Evolutionary conservation across 208 protist genomes (phyloP).

Genomic region (Herpetomonas muscarum): DNA sequence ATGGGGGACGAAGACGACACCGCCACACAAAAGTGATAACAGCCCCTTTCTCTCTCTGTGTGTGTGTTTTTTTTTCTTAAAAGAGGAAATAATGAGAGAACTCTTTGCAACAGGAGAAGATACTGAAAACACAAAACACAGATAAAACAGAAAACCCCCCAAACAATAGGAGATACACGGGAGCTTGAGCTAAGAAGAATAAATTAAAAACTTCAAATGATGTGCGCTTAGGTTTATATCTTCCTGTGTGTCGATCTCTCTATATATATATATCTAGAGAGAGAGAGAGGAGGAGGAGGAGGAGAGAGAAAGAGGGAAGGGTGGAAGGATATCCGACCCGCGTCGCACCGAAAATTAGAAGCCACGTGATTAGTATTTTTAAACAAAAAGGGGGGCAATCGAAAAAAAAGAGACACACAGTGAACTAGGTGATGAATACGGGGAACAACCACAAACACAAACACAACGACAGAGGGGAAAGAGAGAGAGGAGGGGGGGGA

Average conservation of each 20-base stretch:
- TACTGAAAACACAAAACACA: too few relatives aligned
- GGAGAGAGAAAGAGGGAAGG: background rate
- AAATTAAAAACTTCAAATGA: too few relatives aligned
- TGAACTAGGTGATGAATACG: conserved; percentile 14
- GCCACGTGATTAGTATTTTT: background rate
- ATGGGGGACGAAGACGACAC: too few relatives aligned
- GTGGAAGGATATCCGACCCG: conserved; percentile 9
- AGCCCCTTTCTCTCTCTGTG: too few relatives aligned
- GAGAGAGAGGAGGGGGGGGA: background rate
- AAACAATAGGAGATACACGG: too few relatives aligned
- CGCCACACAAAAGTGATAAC: too few relatives aligned
- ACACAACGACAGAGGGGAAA: conserved; percentile 6
- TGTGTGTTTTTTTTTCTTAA: too few relatives aligned
- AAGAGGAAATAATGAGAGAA: too few relatives aligned
- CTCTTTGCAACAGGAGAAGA: too few relatives aligned
- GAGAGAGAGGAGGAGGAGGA: background rate
- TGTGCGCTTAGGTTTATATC: too few relatives aligned
- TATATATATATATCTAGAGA: conserved; percentile 9
- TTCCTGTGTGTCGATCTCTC: conserved; percentile 1
- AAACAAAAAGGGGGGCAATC: background rate
- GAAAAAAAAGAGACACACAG: conserved; percentile 15
- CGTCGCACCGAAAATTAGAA: background rate
- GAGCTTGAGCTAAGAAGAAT: too few relatives aligned
- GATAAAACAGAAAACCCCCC: too few relatives aligned
- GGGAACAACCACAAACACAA: conserved; percentile 6